phyloP scores from a whole-genome alignment of 306 rosid species.

The Urtica urens region DNA sequence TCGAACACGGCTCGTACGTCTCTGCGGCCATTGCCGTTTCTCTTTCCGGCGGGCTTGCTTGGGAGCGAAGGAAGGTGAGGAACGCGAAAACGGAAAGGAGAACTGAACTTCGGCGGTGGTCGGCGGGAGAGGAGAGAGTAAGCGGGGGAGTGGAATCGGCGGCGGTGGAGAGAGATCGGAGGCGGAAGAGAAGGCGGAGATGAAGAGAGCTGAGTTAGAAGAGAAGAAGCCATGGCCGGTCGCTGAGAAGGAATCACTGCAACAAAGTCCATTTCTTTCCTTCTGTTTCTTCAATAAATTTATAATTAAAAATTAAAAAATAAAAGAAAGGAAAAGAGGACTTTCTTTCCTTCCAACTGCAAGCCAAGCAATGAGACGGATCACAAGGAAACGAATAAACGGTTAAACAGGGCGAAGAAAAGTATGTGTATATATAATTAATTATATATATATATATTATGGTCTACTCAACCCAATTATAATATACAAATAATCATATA shows the following conservation, averaged over 20 bases:
- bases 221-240: not conserved
- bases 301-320: not conserved
- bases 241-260: not conserved
- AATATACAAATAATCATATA: too few relatives aligned
- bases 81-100: not conserved
- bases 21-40: not conserved
- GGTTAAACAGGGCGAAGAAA: constrained; percentile 19
- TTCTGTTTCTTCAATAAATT: too few relatives aligned
- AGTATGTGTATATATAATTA: constrained; percentile 12
- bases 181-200: not conserved
- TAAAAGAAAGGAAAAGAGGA: not conserved
- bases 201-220: not conserved
- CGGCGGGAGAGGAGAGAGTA: not conserved
- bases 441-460: too few relatives aligned
- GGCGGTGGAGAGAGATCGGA: not conserved
- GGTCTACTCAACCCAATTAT: too few relatives aligned
- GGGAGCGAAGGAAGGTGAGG: not conserved
- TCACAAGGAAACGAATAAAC: constrained; percentile 4
- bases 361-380: not conserved
- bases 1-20: constrained; percentile 49
- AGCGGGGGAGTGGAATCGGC: not conserved
- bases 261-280: too few relatives aligned
- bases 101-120: not conserved
- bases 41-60: constrained; percentile 4
- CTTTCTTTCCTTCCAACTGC: not conserved